Evolutionary conservation across 2,329 filamentous ascomycete species (phyloP).

Genomic region (Phialocephala sp.): DNA sequence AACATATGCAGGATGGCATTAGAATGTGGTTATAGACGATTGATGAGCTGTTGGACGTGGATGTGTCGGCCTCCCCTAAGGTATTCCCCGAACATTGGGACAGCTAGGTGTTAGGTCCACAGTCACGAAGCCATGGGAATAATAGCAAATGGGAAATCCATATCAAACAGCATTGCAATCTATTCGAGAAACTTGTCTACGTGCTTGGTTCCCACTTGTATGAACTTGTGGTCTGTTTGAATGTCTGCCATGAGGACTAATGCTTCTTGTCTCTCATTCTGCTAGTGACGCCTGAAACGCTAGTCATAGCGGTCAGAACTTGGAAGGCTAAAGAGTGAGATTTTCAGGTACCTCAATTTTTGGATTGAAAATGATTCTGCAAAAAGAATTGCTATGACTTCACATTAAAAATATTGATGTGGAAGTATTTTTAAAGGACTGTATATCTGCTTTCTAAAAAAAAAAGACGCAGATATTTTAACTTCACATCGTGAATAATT

Average conservation of each 20-base stretch:
- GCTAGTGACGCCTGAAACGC: too few species aligned
- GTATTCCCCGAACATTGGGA: background rate
- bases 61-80: background rate
- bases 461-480: background rate
- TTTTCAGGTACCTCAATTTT: too few species aligned
- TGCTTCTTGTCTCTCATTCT: background rate
- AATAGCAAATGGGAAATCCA: background rate
- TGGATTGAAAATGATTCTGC: background rate
- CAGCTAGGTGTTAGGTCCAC: background rate
- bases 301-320: background rate
- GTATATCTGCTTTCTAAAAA: background rate
- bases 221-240: background rate
- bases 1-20: background rate
- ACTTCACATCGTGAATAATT: background rate
- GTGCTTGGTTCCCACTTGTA: background rate
- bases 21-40: background rate
- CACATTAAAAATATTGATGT: background rate
- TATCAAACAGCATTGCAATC: background rate
- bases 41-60: background rate
- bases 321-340: background rate
- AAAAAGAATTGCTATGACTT: background rate
- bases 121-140: background rate
- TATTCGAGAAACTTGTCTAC: background rate
- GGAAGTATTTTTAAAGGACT: background rate
- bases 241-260: background rate